These are phyloP conservation scores for Eutrema heterophyllum DNA, from an alignment of 345 rosid species.

Conservation along the genomic window DNA sequence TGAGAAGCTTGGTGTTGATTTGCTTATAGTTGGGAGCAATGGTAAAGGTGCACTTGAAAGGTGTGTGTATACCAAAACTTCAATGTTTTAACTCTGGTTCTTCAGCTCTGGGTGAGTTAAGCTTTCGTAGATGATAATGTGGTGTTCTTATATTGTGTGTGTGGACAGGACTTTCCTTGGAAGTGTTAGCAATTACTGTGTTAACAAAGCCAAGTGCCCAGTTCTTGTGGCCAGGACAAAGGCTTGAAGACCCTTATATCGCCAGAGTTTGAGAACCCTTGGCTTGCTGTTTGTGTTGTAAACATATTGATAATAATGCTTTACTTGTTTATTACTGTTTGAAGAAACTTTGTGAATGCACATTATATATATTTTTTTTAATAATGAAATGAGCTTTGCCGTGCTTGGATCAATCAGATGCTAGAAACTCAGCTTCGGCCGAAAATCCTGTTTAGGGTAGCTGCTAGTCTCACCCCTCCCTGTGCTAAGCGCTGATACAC, in stretches of 20 bases:
- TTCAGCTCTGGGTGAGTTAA: neutral
- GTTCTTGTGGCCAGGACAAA: slow-evolving; percentile 48
- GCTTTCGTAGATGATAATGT: neutral
- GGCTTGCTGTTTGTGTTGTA: slow-evolving; percentile 9
- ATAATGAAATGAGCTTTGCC: neutral
- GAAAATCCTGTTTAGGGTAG: slow-evolving; percentile 72
- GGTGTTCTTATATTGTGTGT: neutral
- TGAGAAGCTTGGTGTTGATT: slow-evolving; percentile 47
- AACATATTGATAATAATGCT: slow-evolving; percentile 6
- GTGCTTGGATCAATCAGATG: neutral
- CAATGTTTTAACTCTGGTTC: neutral
- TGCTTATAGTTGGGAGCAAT: slow-evolving; percentile 44
- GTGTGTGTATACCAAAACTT: slow-evolving; percentile 29
- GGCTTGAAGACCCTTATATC: slow-evolving; percentile 12
- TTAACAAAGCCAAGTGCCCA: slow-evolving; percentile 48
- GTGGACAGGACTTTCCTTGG: slow-evolving; percentile 37
- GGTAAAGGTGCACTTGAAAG: slow-evolving; percentile 36
- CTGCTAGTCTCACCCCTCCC: slow-evolving; percentile 81
- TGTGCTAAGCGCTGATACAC: slow-evolving; percentile 69
- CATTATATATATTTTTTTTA: neutral
- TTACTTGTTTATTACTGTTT: neutral
- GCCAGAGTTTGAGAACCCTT: neutral
- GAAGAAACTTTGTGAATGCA: slow-evolving; percentile 5
- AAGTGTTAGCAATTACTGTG: slow-evolving; percentile 49
- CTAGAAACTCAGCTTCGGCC: slow-evolving; percentile 8